phyloP scores from a whole-genome alignment of 2,329 filamentous ascomycete species.

The Orbilia blumenaviensis region DNA sequence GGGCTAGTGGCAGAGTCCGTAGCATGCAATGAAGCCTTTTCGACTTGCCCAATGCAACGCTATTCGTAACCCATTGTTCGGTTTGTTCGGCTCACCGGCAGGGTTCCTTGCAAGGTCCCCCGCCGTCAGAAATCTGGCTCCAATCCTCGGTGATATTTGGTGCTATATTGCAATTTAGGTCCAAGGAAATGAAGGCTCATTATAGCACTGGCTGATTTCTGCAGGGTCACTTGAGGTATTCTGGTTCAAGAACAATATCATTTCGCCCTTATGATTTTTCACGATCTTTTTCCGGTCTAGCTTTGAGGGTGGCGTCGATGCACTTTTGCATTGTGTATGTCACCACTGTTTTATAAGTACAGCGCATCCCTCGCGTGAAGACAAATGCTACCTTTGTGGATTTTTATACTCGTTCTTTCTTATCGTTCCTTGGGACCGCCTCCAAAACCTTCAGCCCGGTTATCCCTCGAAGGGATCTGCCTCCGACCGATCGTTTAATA shows the following conservation, averaged over 20 bases:
- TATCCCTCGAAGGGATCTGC: conserved; percentile 33
- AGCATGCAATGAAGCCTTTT: conserved; percentile 28
- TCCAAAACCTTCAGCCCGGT: background rate
- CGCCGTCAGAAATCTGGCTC: conserved; percentile 1
- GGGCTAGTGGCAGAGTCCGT: background rate
- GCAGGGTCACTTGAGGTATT: conserved; percentile 24
- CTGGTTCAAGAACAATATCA: background rate
- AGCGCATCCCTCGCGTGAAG: conserved; percentile 11
- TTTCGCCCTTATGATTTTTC: conserved; percentile 1
- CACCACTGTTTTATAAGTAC: conserved; percentile 38
- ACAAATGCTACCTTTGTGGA: background rate
- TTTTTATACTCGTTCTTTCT: conserved; percentile 15
- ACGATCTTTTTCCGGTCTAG: conserved; percentile 35
- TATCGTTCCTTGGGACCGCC: conserved; percentile 5
- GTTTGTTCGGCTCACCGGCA: conserved; percentile 25
- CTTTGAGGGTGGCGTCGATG: conserved; percentile 37
- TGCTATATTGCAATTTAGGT: conserved; percentile 3
- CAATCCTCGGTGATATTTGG: background rate
- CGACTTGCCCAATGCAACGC: conserved; percentile 49
- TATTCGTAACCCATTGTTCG: conserved; percentile 26
- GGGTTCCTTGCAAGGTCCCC: background rate
- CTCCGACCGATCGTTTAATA: conserved; percentile 18
- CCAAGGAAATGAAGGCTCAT: conserved; percentile 37
- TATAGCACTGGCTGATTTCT: conserved; percentile 11
- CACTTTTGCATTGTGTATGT: conserved; percentile 24